Evolutionary conservation across 2,329 filamentous ascomycete genomes (phyloP).

Genomic region (Aspergillus arachidicola): DNA sequence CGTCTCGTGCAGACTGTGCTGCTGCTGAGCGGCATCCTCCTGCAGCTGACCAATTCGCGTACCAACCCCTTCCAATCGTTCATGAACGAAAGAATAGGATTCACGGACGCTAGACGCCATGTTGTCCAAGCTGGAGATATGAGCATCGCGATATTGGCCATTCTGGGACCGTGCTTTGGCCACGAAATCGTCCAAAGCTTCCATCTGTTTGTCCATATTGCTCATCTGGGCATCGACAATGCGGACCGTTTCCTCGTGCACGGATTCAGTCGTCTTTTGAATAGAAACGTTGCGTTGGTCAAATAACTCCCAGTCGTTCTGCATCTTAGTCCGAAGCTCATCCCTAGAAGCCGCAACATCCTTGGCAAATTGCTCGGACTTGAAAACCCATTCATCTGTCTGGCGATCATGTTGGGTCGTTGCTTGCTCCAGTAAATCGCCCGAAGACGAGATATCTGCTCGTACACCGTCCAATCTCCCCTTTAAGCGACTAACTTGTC

Average conservation of each 20-base stretch:
- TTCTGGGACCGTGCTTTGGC: slow-evolving; percentile 80
- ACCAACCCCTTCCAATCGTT: slow-evolving; percentile 70
- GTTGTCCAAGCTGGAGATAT: slow-evolving; percentile 65
- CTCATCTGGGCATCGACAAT: slow-evolving; percentile 88
- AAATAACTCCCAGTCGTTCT: slow-evolving; percentile 81
- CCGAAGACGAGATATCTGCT: slow-evolving; percentile 66
- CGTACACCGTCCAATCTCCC: slow-evolving; percentile 65
- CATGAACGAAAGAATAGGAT: slow-evolving; percentile 71
- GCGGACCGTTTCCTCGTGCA: slow-evolving; percentile 85
- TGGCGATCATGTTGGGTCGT: slow-evolving; percentile 67
- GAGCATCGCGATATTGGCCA: slow-evolving; percentile 71
- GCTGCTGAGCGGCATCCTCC: slow-evolving; percentile 65
- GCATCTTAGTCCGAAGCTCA: slow-evolving; percentile 75
- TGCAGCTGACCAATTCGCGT: slow-evolving; percentile 70
- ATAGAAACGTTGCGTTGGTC: slow-evolving; percentile 82
- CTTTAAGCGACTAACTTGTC: slow-evolving; percentile 71
- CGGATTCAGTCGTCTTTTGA: slow-evolving; percentile 78
- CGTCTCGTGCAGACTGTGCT: slow-evolving; percentile 59
- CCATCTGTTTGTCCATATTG: slow-evolving; percentile 86
- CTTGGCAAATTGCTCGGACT: slow-evolving; percentile 69
- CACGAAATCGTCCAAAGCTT: slow-evolving; percentile 87
- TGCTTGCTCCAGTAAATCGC: slow-evolving; percentile 65
- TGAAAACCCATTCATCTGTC: slow-evolving; percentile 74
- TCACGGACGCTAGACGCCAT: slow-evolving; percentile 70
- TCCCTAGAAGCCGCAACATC: slow-evolving; percentile 75